Percentiles rank a stretch among this genome's conserved stretches.
These are phyloP conservation scores for Thecaphora frezii DNA, from an alignment of 1,284 basidiomycete genomes.

Conservation along the genomic window DNA sequence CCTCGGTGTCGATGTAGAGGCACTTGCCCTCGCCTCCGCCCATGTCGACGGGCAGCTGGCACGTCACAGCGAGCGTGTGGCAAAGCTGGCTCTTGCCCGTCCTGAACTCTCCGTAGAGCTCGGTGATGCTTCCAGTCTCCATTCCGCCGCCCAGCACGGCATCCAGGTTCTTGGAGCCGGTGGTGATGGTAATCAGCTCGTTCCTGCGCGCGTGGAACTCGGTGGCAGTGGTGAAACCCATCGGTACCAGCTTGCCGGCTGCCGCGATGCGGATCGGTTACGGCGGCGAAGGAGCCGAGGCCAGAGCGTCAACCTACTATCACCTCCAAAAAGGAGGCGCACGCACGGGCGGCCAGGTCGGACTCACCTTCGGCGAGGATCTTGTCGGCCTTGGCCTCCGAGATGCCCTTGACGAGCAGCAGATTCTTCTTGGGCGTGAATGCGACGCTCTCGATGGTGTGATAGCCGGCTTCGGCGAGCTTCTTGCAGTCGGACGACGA, in stretches of 20 bases:
- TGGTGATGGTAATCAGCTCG: constrained; percentile 96
- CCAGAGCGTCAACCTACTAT: too few species aligned
- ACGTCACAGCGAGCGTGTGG: constrained; percentile 96
- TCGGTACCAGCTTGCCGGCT: constrained; percentile 94
- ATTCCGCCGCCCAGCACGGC: constrained; percentile 94
- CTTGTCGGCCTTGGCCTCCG: constrained; percentile 96
- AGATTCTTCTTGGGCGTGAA: constrained; percentile 95
- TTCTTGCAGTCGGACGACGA: constrained; percentile 91
- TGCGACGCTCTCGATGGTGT: constrained; percentile 93
- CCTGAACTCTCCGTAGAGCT: constrained; percentile 96
- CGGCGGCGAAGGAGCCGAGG: constrained; percentile 3
- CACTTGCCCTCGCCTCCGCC: constrained; percentile 99
- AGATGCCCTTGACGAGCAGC: constrained; percentile 92
- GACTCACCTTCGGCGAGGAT: constrained; percentile 81
- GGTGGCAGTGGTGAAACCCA: constrained; percentile 97
- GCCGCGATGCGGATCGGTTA: neutral
- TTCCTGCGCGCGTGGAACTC: constrained; percentile 88
- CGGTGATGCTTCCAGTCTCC: constrained; percentile 97
- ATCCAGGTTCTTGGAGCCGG: constrained; percentile 93
- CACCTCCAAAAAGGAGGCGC: too few species aligned
- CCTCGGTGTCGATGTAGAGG: constrained; percentile 97
- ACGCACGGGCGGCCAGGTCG: too few species aligned
- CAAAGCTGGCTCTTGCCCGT: constrained; percentile 98
- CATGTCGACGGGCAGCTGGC: constrained; percentile 93
- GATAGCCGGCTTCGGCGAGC: constrained; percentile 84